These are phyloP conservation scores for Coemansia sp. DNA, from an alignment of 192 early-diverging fungal species.

Conservation along the genomic window DNA sequence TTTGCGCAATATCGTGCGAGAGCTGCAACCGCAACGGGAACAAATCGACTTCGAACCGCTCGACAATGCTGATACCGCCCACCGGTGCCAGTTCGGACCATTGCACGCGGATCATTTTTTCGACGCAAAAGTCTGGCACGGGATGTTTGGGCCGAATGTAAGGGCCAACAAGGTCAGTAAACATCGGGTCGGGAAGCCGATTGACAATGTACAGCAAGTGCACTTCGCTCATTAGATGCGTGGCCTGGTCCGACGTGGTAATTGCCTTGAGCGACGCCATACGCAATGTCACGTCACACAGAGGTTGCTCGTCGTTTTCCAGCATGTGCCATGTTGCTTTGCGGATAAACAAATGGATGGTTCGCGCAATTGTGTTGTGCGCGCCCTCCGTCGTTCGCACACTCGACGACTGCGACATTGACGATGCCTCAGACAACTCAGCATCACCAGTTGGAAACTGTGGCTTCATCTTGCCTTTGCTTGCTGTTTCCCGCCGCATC, in stretches of 20 bases:
- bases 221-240: slow-evolving; percentile 69
- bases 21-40: slow-evolving; percentile 80
- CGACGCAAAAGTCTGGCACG: slow-evolving; percentile 67
- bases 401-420: slow-evolving; percentile 22
- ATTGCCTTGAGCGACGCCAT: slow-evolving; percentile 66
- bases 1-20: slow-evolving; percentile 82
- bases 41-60: slow-evolving; percentile 87
- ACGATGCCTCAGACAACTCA: slow-evolving; percentile 4
- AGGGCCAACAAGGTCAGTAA: slow-evolving; percentile 61
- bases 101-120: slow-evolving; percentile 88
- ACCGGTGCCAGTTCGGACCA: slow-evolving; percentile 80
- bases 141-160: slow-evolving; percentile 59
- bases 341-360: slow-evolving; percentile 61
- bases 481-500: slow-evolving; percentile 21
- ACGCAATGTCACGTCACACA: slow-evolving; percentile 71
- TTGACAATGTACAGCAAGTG: slow-evolving; percentile 73
- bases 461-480: not conserved
- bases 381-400: slow-evolving; percentile 46
- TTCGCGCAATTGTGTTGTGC: slow-evolving; percentile 57
- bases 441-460: not conserved
- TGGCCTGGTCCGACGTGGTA: slow-evolving; percentile 86
- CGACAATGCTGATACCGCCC: slow-evolving; percentile 87
- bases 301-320: slow-evolving; percentile 60
- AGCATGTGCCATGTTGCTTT: slow-evolving; percentile 78
- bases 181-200: slow-evolving; percentile 58